Evolutionary conservation across 768 basidiomycete species (phyloP).

Genomic region (Suillus clintonianus): DNA sequence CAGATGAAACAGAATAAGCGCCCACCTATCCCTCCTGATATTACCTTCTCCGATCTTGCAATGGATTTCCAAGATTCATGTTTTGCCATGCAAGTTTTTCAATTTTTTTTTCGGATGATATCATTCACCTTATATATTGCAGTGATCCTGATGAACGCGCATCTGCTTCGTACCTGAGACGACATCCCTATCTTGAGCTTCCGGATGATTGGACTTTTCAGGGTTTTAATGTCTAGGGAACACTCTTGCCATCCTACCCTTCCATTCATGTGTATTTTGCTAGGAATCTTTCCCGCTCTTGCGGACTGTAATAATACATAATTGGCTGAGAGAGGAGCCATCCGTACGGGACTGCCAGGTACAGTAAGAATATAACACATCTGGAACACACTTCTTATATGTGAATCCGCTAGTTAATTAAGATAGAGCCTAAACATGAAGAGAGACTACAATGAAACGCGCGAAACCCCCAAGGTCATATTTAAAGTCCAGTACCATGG

Average conservation of each 20-base stretch:
- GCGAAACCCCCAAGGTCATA: neutral
- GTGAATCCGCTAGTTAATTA: neutral
- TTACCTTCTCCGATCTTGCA: conserved; percentile 74
- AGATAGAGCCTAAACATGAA: neutral
- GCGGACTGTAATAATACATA: neutral
- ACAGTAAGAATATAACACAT: neutral
- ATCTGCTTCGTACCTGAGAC: conserved; percentile 72
- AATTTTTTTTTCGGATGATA: neutral
- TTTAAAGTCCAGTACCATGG: neutral
- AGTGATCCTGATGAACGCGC: conserved; percentile 88
- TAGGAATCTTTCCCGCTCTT: neutral
- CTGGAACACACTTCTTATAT: neutral
- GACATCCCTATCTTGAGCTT: conserved; percentile 76
- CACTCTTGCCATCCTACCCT: neutral
- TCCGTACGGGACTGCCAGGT: neutral
- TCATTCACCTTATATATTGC: conserved; percentile 4
- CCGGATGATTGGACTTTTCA: conserved; percentile 76
- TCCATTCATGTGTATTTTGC: neutral
- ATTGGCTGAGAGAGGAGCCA: neutral
- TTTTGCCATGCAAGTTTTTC: conserved; percentile 77
- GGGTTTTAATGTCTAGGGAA: conserved; percentile 36
- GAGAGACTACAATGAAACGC: too few relatives aligned
- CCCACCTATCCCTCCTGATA: conserved; percentile 89
- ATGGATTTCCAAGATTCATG: conserved; percentile 87
- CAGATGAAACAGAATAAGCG: conserved; percentile 84